Base-by-base conservation (phyloP, 352 stramenopile genomes). In the Pythium rishiriense region DNA sequence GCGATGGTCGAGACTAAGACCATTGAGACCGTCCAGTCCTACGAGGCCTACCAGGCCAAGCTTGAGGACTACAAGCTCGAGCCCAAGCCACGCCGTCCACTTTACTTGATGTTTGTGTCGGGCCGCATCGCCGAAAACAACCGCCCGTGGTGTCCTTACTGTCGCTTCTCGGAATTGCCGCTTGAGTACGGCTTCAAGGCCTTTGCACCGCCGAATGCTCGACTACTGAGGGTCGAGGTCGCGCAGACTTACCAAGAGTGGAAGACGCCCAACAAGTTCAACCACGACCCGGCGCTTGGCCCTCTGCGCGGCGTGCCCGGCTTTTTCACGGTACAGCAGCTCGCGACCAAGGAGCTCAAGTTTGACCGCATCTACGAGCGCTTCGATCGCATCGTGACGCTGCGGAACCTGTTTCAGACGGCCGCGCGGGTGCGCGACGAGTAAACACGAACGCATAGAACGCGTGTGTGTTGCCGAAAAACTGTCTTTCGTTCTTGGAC, bases 61-160 rank as follows among this genome's bases (percentile, higher is more conserved):
- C 75, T 85, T 60, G 58, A 64, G 39, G 37, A 51, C 15, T 87
- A 85, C 50, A 43, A 71, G 21, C 68, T 75, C 46, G 58, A 74
- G 49, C 57, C 68, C 4, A 65, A 79, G 11, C 49, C 72, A 0
- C 58, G 74, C 4, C 67, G 75, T 28, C 82, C 80, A 19, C 53
- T 82, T 12, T 92, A 83, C 35, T 41, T 94, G 3, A 65, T 90
- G 54, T 91, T 94, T 60, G 72, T 94, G 0, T 91, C 83, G 0
- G 85, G 83, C 6, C 72, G 77, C 51, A 76, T 92, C 60, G 58
- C 50, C 24, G 64, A 75, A 48, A 94, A 94, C 64, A 84, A 91
- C 42, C 74, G 85, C 3, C 80, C 82, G 45, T 94, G 85, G 83
- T 94, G 85, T 70, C 79, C 81, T 17, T 94, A 90, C 70, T 94